Evolutionary conservation across 768 basidiomycete species (phyloP), one percentile per base, ranked within the genome.

Genomic region (Amanita jacksonii): DNA sequence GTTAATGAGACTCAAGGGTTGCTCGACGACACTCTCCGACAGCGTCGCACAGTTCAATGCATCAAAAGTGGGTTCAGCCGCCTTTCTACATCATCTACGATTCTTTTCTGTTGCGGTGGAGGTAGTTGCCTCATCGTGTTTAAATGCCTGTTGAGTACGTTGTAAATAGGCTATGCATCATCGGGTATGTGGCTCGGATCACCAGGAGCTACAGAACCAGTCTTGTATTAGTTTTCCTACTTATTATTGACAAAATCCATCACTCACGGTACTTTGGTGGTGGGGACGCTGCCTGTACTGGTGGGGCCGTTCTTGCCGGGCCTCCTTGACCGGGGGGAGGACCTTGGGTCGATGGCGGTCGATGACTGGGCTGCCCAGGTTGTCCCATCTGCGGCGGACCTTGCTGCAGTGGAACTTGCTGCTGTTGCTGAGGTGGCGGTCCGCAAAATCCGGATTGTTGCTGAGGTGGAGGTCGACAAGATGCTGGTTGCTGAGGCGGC

Each of bases 151-250:
- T 70, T 69, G 30, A 96, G 66, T 13, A 84, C 68, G 40, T 77
- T 69, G 49, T 71, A 91, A 39, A 85, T 78, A 1, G 83, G 79
- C 45, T 68, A 61, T 16, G 74, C 70, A 36, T 70, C 64, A 7
- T 81, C 78, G 1, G 91, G 84, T 41, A 97, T 96, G 60, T 97
- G 94, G n/a, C 76, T 77, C 20, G 92, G 74, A 59, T 98, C 94
- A 44, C 94, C 93, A 41, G 80, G 72, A 33, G 93, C 91, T 94
- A 57, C 10, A 36, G 57, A 45, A 20, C 40, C 22, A 47, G 43
- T 22, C 13, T 32, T 15, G 20, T 28, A 18, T 54, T 24, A 57
- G 49, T 28, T 27, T 39, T 12, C 23, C 16, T 12, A 30, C 8
- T 16, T 6, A 15, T 3, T 13, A 8, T n/a, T n/a, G 39, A 33